Conservation (phyloP, 768 basidiomycete genomes). For the Tulasnella sp. region DNA sequence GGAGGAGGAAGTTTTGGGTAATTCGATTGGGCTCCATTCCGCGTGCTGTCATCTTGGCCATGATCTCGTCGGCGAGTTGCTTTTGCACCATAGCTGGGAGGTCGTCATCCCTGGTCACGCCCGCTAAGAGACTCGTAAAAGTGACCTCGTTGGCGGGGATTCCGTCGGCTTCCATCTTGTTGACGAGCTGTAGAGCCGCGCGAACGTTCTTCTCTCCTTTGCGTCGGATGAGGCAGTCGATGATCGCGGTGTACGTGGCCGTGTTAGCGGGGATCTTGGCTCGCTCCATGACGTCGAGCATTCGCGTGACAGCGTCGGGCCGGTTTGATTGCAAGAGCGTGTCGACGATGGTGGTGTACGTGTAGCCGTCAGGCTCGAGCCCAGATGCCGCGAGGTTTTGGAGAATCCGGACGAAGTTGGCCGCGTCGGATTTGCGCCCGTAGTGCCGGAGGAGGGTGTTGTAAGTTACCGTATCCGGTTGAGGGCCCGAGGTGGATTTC, state of each 20-base stretch:
- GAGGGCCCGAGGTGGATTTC: slow-evolving; percentile 44
- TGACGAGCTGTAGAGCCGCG: slow-evolving; percentile 64
- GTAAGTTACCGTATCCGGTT: slow-evolving; percentile 68
- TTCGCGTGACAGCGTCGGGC: slow-evolving; percentile 50
- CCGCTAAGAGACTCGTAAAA: slow-evolving; percentile 75
- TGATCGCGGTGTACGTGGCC: slow-evolving; percentile 73
- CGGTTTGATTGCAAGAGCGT: slow-evolving; percentile 67
- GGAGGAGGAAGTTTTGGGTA: slow-evolving; percentile 75
- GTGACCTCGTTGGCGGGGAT: slow-evolving; percentile 69
- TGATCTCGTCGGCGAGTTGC: slow-evolving; percentile 46
- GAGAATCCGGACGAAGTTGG: slow-evolving; percentile 54
- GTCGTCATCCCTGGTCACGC: slow-evolving; percentile 60
- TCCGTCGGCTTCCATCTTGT: slow-evolving; percentile 61
- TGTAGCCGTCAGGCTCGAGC: slow-evolving; percentile 72
- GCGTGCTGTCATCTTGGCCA: slow-evolving; percentile 54
- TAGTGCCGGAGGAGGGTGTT: slow-evolving; percentile 76
- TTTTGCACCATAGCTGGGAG: slow-evolving; percentile 37
- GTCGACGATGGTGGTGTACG: slow-evolving; percentile 80
- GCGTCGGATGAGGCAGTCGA: slow-evolving; percentile 64
- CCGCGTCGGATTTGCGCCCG: slow-evolving; percentile 58
- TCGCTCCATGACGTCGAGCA: slow-evolving; percentile 70
- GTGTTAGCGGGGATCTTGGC: slow-evolving; percentile 70
- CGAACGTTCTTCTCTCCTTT: slow-evolving; percentile 50
- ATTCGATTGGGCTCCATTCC: slow-evolving; percentile 55
- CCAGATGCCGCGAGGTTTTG: slow-evolving; percentile 51